Percentiles rank a stretch among this genome's conserved stretches.
Evolutionary conservation across 2,329 filamentous ascomycete genomes (phyloP).

Genomic region (Colletotrichum higginsianum): DNA sequence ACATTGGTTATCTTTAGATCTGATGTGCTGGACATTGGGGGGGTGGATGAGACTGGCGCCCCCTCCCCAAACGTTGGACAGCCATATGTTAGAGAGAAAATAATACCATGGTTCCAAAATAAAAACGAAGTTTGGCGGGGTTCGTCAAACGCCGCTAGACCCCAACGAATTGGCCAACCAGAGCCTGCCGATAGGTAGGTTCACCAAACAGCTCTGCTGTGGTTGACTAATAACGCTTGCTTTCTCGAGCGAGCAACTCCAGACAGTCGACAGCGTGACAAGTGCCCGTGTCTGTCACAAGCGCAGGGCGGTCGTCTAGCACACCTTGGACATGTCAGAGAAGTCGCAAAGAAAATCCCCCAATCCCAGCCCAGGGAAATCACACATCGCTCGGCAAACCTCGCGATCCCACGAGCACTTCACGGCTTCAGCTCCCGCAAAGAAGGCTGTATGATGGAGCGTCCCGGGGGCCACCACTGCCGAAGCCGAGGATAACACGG

Average conservation of each 20-base stretch:
- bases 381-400: slow-evolving; percentile 23
- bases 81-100: not conserved
- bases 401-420: slow-evolving; percentile 37
- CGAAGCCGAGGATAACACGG: slow-evolving; percentile 43
- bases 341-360: not conserved
- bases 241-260: slow-evolving; percentile 9
- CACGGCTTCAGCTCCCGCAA: slow-evolving; percentile 15
- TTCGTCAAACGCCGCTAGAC: slow-evolving; percentile 32
- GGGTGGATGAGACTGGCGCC: slow-evolving; percentile 20
- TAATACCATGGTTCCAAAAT: slow-evolving; percentile 8
- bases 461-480: slow-evolving; percentile 22
- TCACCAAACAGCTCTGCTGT: slow-evolving; percentile 40
- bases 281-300: slow-evolving; percentile 3
- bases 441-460: slow-evolving; percentile 16
- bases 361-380: slow-evolving; percentile 14
- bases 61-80: slow-evolving; percentile 19
- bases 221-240: slow-evolving; percentile 31
- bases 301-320: slow-evolving; percentile 8
- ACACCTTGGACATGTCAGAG: slow-evolving; percentile 3
- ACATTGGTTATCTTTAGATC: slow-evolving; percentile 32
- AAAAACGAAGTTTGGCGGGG: slow-evolving; percentile 26
- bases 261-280: not conserved
- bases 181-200: slow-evolving; percentile 44
- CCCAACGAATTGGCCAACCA: slow-evolving; percentile 52
- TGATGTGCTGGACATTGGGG: not conserved